Evolutionary conservation across 768 basidiomycete species (phyloP).

Genomic region (Tulasnella sp.): DNA sequence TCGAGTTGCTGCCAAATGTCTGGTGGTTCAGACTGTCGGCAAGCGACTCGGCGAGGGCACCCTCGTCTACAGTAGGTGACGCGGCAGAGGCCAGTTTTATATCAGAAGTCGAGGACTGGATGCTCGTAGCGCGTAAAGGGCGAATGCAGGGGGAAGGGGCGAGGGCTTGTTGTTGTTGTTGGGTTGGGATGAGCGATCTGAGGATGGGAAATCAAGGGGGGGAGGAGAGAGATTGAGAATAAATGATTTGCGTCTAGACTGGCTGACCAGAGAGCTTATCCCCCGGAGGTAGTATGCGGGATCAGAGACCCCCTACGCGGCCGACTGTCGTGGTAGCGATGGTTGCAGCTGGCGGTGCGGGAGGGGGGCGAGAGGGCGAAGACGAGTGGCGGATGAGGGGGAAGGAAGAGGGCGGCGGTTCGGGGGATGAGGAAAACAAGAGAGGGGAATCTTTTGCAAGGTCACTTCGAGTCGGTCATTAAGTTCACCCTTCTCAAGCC

Average conservation of each 20-base stretch:
- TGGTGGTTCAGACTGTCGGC: constrained; percentile 20
- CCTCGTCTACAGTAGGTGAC: constrained; percentile 22
- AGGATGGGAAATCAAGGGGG: constrained; percentile 15
- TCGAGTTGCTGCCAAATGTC: constrained; percentile 2
- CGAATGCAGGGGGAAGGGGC: background rate
- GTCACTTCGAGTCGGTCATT: background rate
- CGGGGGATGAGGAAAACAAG: constrained; percentile 18
- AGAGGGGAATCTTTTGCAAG: constrained; percentile 11
- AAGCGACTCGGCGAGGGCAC: constrained; percentile 21
- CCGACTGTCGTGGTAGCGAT: background rate
- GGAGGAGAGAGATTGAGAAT: constrained; percentile 1
- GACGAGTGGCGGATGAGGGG: constrained; percentile 10
- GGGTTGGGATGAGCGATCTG: constrained; percentile 15
- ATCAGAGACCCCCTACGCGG: background rate
- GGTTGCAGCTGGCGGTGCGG: background rate
- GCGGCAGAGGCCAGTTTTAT: constrained; percentile 14
- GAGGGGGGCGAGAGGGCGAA: constrained; percentile 15
- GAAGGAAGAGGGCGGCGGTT: constrained; percentile 23
- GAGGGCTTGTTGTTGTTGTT: constrained; percentile 16
- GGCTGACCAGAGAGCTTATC: background rate
- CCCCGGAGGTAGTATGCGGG: background rate
- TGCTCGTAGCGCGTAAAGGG: background rate
- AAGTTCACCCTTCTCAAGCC: constrained; percentile 15
- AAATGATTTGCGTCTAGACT: constrained; percentile 19
- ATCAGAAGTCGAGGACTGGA: background rate